phyloP scores from a whole-genome alignment of 306 rosid genomes.

The Fragaria ananassa region DNA sequence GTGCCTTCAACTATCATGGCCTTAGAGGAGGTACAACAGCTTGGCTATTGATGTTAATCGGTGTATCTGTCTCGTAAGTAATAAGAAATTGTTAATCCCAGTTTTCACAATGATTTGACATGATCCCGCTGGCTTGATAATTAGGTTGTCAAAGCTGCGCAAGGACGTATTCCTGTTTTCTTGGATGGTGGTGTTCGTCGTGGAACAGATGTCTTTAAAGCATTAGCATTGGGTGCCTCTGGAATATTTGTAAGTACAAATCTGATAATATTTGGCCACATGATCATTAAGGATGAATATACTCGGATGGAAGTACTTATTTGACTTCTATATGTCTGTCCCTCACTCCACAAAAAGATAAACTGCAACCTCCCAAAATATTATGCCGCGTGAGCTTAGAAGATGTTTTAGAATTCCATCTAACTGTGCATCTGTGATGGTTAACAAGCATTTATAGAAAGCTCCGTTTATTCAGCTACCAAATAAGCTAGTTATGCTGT shows the following conservation, averaged over 20 bases:
- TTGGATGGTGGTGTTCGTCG: slow-evolving; percentile 96
- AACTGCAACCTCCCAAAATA: not conserved
- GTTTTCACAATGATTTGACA: not conserved
- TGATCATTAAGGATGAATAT: not conserved
- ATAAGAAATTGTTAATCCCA: not conserved
- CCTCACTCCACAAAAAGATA: not conserved
- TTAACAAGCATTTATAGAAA: not conserved
- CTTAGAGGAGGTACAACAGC: slow-evolving; percentile 71
- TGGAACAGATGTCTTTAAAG: slow-evolving; percentile 98
- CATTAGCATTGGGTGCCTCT: slow-evolving; percentile 94
- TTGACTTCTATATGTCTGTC: not conserved
- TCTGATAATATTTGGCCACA: slow-evolving; percentile 3
- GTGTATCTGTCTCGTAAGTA: not conserved
- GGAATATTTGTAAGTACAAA: slow-evolving; percentile 79
- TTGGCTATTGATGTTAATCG: not conserved
- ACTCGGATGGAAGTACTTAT: not conserved
- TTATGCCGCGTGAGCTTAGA: not conserved
- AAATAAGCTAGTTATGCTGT: not conserved
- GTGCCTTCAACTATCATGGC: slow-evolving; percentile 89
- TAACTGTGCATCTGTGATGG: not conserved
- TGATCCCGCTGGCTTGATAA: not conserved
- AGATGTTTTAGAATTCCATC: not conserved
- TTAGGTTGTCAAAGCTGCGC: slow-evolving; percentile 83
- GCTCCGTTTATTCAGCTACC: not conserved
- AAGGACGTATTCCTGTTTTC: slow-evolving; percentile 81